These are phyloP conservation scores for Orbilia oligospora DNA, from an alignment of 2,329 filamentous ascomycete species.

Conservation along the genomic window DNA sequence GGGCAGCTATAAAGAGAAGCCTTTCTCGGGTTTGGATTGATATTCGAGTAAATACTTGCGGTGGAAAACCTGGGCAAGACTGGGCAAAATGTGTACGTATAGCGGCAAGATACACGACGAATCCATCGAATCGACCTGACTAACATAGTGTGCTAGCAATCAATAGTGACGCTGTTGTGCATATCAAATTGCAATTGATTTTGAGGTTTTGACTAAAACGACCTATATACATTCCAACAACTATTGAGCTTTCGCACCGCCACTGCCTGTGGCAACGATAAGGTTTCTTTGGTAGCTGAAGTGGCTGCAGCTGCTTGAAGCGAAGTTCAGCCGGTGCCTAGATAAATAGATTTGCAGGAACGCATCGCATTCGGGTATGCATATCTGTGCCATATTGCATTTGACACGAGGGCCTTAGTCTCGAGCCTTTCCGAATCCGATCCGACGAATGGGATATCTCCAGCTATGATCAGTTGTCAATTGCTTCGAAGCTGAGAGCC, in stretches of 20 bases:
- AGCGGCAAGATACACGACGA: neutral
- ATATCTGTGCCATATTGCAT: neutral
- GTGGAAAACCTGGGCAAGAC: neutral
- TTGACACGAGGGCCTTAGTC: neutral
- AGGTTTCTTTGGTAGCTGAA: no score
- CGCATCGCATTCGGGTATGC: slow-evolving; percentile 12
- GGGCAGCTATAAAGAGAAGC: neutral
- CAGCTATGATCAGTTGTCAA: neutral
- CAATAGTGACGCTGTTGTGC: neutral
- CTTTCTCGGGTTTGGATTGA: neutral
- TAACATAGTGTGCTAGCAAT: neutral
- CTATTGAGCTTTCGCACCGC: no score
- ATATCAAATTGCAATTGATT: slow-evolving; percentile 1
- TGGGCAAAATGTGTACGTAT: neutral
- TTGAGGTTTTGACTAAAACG: no score
- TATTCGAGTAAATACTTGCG: slow-evolving; percentile 4
- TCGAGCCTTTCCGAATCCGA: neutral
- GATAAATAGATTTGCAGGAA: neutral
- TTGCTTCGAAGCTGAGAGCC: neutral
- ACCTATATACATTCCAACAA: no score
- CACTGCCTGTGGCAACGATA: no score
- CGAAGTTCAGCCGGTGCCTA: neutral
- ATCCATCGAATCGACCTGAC: neutral
- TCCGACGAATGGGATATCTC: neutral
- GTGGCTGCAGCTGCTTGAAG: neutral